Evolutionary conservation across 495 filamentous ascomycete genomes (phyloP).

Genomic region (Bathelium albidoporum): DNA sequence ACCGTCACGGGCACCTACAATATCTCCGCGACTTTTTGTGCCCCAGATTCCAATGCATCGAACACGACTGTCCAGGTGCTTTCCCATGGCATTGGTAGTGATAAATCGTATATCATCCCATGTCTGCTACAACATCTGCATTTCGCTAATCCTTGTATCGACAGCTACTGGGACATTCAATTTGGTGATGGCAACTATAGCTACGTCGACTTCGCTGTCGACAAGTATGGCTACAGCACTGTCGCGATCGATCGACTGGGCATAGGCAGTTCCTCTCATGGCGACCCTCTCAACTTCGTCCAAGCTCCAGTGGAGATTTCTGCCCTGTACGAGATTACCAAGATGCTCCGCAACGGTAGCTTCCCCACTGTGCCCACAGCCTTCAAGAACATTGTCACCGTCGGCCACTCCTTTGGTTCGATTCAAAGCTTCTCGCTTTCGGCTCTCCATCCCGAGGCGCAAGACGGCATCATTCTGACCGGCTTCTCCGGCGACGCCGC

Average conservation of each 20-base stretch:
- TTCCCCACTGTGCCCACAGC: slow-evolving; percentile 9
- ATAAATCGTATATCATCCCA: slow-evolving; percentile 32
- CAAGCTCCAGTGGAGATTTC: slow-evolving; percentile 42
- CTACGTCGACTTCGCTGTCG: slow-evolving; percentile 45
- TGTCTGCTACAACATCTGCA: not conserved
- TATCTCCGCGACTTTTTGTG: slow-evolving; percentile 38
- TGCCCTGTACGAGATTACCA: slow-evolving; percentile 39
- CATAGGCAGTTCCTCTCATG: slow-evolving; percentile 44
- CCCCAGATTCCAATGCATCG: slow-evolving; percentile 19
- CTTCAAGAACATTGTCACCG: slow-evolving; percentile 43
- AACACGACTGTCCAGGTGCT: slow-evolving; percentile 38
- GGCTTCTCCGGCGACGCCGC: slow-evolving; percentile 38
- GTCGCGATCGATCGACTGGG: slow-evolving; percentile 48
- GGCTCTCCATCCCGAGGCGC: slow-evolving; percentile 36
- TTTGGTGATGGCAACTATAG: slow-evolving; percentile 33
- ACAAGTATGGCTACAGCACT: slow-evolving; percentile 39
- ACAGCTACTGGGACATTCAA: slow-evolving; percentile 25
- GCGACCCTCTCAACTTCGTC: slow-evolving; percentile 42
- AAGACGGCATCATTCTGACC: slow-evolving; percentile 47
- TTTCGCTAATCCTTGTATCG: slow-evolving; percentile 33
- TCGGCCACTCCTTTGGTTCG: slow-evolving; percentile 45
- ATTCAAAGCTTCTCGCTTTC: slow-evolving; percentile 34
- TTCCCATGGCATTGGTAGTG: slow-evolving; percentile 50
- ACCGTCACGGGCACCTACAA: slow-evolving; percentile 33
- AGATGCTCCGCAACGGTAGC: slow-evolving; percentile 33